Conservation (phyloP, 192 early-diverging fungal genomes). For the Lobosporangium transversale region DNA sequence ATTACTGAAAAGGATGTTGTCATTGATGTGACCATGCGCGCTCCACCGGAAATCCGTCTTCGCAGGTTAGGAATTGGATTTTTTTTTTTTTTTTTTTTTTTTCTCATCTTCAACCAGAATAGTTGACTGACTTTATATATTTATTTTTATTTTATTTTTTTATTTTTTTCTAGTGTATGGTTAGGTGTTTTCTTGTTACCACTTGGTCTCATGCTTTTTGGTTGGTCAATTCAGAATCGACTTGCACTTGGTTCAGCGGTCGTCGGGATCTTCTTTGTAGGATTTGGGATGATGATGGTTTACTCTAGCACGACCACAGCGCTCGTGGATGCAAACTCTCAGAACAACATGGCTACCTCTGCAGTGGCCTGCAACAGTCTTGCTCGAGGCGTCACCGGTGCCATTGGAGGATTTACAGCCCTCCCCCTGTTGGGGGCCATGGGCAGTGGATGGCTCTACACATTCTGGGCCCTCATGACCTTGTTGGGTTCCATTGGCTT, state of each 20-base stretch:
- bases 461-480: constrained; percentile 38
- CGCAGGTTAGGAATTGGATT: constrained; percentile 10
- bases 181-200: constrained; percentile 36
- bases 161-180: constrained; percentile 33
- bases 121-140: not conserved
- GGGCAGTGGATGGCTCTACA: constrained; percentile 46
- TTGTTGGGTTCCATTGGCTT: constrained; percentile 12
- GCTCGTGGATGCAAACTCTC: constrained; percentile 44
- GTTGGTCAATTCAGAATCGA: constrained; percentile 34
- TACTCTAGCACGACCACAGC: constrained; percentile 38
- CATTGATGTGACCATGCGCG: constrained; percentile 24
- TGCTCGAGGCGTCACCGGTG: constrained; percentile 34
- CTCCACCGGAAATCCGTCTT: constrained; percentile 40
- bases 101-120: not conserved
- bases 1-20: constrained; percentile 10
- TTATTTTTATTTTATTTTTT: not conserved
- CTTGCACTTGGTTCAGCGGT: constrained; percentile 11
- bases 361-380: constrained; percentile 50
- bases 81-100: not conserved
- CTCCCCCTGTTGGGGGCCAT: constrained; percentile 19
- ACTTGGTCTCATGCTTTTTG: constrained; percentile 35
- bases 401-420: constrained; percentile 26
- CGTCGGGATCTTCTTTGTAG: constrained; percentile 30
- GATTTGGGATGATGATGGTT: constrained; percentile 50
- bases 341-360: constrained; percentile 35